Base-by-base conservation (phyloP, 169 alveolate species). In the Eimeria necatrix region DNA sequence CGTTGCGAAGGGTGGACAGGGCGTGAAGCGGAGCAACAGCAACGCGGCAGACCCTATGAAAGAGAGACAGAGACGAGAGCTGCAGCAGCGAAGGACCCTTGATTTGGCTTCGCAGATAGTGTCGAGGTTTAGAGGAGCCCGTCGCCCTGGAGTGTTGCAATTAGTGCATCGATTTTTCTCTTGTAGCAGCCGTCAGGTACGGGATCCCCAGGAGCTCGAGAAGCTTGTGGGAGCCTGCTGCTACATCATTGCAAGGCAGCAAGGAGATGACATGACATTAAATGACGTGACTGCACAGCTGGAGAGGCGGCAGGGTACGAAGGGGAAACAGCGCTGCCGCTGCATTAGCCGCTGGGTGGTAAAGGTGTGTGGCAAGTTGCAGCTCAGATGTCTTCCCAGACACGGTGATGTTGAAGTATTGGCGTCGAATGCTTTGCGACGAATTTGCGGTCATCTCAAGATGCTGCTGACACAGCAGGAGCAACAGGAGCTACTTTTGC, bases 191-290 rank as follows among this genome's bases (percentile, higher is more conserved):
- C 86, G 87, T 41, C 94, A 89, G 51, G 88, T 89, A 26, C 86
- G 94, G 60, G 94, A 89, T 48, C 86, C 94, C 18, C 85, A 51
- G 76, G 81, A 56, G n/a, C 94, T 89, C 20, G 94, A 89, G 88
- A 68, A 76, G 24, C 85, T 89, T 51, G 94, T 73, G 74, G 94
- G 86, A 6, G 94, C 94, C 14, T 89, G 94, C 76, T 89, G 94
- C 94, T 89, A 89, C 94, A 89, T 89, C 59, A 61, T 59, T 12
- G 81, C 94, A 0, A 59, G 94, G 78, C 94, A 89, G 94, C 74
- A 68, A 59, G 83, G 81, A 60, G 94, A 73, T 41, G 94, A 71
- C 48, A 48, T 73, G 86, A 61, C 88, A 10, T 61, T 73, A 52
- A 53, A 84, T 52, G 92, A 84, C 48, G 60, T 59, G 14, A 53